phyloP scores from a whole-genome alignment of 495 filamentous ascomycete genomes.

The Neurospora sp. region DNA sequence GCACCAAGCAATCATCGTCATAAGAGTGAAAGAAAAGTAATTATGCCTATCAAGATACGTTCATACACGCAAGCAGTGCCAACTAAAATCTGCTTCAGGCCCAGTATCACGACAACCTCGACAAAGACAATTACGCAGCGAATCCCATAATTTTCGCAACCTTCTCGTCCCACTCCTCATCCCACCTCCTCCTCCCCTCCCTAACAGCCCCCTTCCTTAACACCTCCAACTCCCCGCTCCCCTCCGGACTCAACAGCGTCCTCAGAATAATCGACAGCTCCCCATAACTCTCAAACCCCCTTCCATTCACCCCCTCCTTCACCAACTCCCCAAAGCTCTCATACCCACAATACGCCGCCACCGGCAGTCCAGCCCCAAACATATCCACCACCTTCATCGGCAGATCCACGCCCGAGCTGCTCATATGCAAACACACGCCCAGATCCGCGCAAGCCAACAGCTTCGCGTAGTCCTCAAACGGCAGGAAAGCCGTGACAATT shows the following conservation, averaged over 20 bases:
- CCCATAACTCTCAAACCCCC: constrained; percentile 60
- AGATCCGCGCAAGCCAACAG: constrained; percentile 84
- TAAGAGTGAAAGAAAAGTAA: background rate
- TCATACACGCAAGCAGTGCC: background rate
- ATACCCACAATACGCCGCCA: constrained; percentile 74
- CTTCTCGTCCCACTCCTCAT: constrained; percentile 85
- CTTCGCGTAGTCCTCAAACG: constrained; percentile 69
- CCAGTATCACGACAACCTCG: background rate
- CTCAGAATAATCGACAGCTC: constrained; percentile 50
- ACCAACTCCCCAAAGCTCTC: constrained; percentile 83
- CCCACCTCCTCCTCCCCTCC: constrained; percentile 76
- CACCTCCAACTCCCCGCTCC: constrained; percentile 39
- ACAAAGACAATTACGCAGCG: constrained; percentile 2
- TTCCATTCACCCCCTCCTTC: constrained; percentile 73
- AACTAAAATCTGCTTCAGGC: background rate
- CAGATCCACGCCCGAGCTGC: constrained; percentile 86
- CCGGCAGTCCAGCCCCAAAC: constrained; percentile 89
- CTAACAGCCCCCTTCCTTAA: constrained; percentile 64
- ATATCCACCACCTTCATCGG: constrained; percentile 99
- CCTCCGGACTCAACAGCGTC: constrained; percentile 47
- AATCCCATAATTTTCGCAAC: constrained; percentile 63
- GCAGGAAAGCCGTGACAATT: constrained; percentile 75
- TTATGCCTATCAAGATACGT: background rate
- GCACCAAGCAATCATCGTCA: background rate
- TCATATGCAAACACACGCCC: constrained; percentile 84